phyloP scores from a whole-genome alignment of 2,329 filamentous ascomycete species.

The Penicillium decumbens region DNA sequence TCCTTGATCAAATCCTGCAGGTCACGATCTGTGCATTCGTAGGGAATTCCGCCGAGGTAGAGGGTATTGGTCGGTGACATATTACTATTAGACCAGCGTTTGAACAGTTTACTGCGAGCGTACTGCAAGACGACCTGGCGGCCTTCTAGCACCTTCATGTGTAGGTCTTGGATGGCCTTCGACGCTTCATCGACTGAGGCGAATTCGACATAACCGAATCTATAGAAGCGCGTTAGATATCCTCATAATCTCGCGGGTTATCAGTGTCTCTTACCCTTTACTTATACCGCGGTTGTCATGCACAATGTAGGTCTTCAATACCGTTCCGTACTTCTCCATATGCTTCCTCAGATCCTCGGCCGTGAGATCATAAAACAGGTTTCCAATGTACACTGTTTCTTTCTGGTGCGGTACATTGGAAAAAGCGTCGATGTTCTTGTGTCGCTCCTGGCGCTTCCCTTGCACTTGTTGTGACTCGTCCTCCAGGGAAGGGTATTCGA shows the following conservation, averaged over 20 bases:
- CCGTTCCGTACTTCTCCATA: conserved; percentile 55
- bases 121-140: conserved; percentile 61
- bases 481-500: no score
- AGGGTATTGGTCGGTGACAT: conserved; percentile 50
- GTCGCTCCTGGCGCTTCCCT: conserved; percentile 6
- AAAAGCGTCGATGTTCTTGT: background rate
- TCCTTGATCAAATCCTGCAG: conserved; percentile 71
- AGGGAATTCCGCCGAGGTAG: conserved; percentile 82
- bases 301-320: conserved; percentile 53
- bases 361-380: conserved; percentile 65
- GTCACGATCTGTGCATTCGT: conserved; percentile 78
- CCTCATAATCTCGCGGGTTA: no score
- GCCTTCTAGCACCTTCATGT: conserved; percentile 60
- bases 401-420: conserved; percentile 28
- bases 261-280: conserved; percentile 55
- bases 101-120: conserved; percentile 36
- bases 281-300: conserved; percentile 60
- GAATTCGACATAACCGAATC: conserved; percentile 65
- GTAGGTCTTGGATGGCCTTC: conserved; percentile 53
- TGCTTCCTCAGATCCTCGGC: conserved; percentile 56
- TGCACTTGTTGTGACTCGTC: background rate
- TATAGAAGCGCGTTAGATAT: conserved; percentile 28
- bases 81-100: background rate
- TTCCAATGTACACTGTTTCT: conserved; percentile 60
- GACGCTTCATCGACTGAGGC: conserved; percentile 50